These are phyloP conservation scores for Yarrowia deformans DNA, from an alignment of 805 yeast genomes.

Conservation along the genomic window DNA sequence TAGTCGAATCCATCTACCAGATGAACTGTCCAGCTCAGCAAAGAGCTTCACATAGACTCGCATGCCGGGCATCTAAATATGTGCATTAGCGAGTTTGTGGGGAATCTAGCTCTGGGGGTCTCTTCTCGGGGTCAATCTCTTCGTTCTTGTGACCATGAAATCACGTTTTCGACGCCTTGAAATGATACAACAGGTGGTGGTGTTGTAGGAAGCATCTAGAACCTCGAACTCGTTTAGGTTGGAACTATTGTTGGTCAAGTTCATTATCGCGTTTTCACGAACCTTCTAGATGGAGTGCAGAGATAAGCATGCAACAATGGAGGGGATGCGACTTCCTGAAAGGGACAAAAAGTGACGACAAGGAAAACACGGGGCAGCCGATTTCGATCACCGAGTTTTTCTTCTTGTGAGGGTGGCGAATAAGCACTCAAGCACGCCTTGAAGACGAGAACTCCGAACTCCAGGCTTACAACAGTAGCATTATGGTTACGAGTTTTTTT, in stretches of 20 bases:
- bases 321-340: constrained; percentile 6
- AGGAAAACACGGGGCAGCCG: neutral
- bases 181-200: neutral
- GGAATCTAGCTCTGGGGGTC: neutral
- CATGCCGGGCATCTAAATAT: neutral
- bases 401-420: neutral
- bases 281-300: constrained; percentile 14
- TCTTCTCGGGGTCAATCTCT: neutral
- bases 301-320: neutral
- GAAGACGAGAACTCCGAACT: too few species aligned
- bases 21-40: too few species aligned
- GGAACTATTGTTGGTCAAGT: neutral
- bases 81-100: constrained; percentile 27
- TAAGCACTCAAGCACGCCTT: constrained; percentile 8
- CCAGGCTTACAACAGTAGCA: neutral
- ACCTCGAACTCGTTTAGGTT: neutral
- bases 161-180: neutral
- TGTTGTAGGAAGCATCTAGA: neutral
- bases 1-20: too few species aligned
- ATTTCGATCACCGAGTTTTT: neutral
- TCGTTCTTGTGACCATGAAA: neutral
- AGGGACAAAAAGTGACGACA: neutral
- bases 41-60: neutral
- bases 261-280: neutral
- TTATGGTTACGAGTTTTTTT: constrained; percentile 6